Conservation (phyloP, 1,284 basidiomycete genomes). For the Rhodotorula sp. region DNA sequence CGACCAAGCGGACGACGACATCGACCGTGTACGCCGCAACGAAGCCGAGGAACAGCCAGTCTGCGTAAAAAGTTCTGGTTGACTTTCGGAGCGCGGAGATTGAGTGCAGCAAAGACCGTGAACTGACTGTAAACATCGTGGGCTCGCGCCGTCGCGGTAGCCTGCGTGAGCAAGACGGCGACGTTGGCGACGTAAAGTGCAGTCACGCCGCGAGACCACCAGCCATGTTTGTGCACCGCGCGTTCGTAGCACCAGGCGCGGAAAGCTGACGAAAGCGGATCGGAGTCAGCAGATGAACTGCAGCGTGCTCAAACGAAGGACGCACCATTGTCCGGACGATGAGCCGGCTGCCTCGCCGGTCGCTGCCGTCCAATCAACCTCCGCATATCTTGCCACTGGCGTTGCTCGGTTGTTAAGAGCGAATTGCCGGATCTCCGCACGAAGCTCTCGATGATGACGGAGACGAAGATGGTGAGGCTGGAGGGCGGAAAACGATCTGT, state of each 20-base stretch:
- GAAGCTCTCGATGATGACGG: constrained; percentile 47
- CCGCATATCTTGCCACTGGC: constrained; percentile 91
- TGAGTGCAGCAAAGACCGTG: too few species aligned
- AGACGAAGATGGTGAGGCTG: constrained; percentile 34
- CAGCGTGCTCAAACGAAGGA: constrained; percentile 7
- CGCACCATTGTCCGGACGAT: constrained; percentile 55
- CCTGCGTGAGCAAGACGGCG: constrained; percentile 80
- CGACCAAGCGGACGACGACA: constrained; percentile 71
- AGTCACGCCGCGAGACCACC: constrained; percentile 86
- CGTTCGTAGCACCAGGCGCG: constrained; percentile 88
- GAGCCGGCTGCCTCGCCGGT: constrained; percentile 75
- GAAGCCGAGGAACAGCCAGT: constrained; percentile 72
- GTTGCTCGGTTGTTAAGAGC: constrained; percentile 79
- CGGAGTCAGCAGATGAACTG: background rate
- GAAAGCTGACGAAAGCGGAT: constrained; percentile 46
- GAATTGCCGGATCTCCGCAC: constrained; percentile 66
- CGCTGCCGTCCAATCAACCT: constrained; percentile 83
- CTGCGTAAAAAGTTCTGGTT: constrained; percentile 52
- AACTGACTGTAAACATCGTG: constrained; percentile 67
- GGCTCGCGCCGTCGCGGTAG: constrained; percentile 61
- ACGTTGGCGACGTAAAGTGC: constrained; percentile 81
- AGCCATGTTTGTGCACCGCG: constrained; percentile 86
- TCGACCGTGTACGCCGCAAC: constrained; percentile 76
- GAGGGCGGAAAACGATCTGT: background rate
- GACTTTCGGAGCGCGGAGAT: background rate